Conservation (phyloP, 176 grass and related monocot species). For the Tuctoria greenei region DNA sequence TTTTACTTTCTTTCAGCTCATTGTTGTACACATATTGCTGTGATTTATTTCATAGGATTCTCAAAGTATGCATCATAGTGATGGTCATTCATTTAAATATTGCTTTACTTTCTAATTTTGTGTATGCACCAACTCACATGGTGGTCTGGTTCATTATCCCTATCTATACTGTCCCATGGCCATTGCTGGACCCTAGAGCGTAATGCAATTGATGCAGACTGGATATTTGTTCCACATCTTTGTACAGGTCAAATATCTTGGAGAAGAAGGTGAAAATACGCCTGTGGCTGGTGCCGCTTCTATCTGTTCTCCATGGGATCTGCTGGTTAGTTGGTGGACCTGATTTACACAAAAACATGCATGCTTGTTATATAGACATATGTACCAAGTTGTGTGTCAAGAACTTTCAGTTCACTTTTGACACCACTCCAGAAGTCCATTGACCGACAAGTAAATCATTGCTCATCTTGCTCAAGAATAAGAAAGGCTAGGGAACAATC, state of each 20-base stretch:
- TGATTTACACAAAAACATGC: slow-evolving; percentile 28
- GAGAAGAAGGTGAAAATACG: slow-evolving; percentile 91
- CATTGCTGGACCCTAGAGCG: slow-evolving; percentile 3
- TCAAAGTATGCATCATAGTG: background rate
- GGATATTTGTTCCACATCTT: slow-evolving; percentile 41
- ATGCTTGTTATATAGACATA: slow-evolving; percentile 7
- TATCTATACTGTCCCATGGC: background rate
- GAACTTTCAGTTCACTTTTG: slow-evolving; percentile 27
- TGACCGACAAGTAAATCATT: slow-evolving; percentile 6
- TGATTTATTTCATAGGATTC: background rate
- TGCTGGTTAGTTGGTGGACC: slow-evolving; percentile 66
- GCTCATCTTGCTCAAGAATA: background rate
- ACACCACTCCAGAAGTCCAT: background rate
- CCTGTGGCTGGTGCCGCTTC: slow-evolving; percentile 84
- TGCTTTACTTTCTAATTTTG: background rate
- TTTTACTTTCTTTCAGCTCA: slow-evolving; percentile 16
- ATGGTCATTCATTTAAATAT: background rate
- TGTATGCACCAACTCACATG: background rate
- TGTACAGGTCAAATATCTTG: slow-evolving; percentile 94
- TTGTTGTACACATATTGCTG: slow-evolving; percentile 5
- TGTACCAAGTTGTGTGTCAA: slow-evolving; percentile 24
- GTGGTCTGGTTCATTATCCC: background rate
- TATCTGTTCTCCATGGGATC: slow-evolving; percentile 97
- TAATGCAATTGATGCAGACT: slow-evolving; percentile 23
- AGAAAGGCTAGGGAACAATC: background rate